Evolutionary conservation across 1,284 basidiomycete species (phyloP), one percentile per base, ranked within the genome.

Genomic region (Moesziomyces aphidis): DNA sequence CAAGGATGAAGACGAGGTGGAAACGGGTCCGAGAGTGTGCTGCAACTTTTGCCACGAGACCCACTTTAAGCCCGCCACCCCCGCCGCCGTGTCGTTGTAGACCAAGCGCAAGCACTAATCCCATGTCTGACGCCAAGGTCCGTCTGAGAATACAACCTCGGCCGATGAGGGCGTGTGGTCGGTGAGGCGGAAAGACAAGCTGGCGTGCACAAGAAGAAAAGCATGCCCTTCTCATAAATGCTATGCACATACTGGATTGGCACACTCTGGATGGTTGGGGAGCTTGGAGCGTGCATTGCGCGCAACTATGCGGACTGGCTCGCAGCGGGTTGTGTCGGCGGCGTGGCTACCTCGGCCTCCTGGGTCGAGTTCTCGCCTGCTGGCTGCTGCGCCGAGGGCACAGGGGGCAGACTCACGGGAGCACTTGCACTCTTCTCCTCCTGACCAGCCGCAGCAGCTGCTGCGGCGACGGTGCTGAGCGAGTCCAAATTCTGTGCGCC

Each of bases 401-500:
- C 39, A 17, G 45, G 22, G 22, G 45, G 45, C 24, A 26, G 13
- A 22, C 7, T 22, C 5, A 47, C 24, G 11, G 45, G 2, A 1
- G 45, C 17, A 13, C n/a, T 21, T 28, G 26, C 26, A n/a, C n/a
- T 22, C 24, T 26, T 13, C 22, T 47, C 21, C 8, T 13, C 45
- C 45, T 22, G 45, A 11, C 49, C n/a, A 17, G 48, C 59, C 0
- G 59, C 78, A 4, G 78, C 78, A 5, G 78, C 78, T 4, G 76
- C 78, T 4, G 78, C 78, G 4, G 74, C 78, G 2, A 76, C 78
- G 3, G 78, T 76, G 50, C 76, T 78, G 42, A 80, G 57, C 11
- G 68, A 70, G 45, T 77, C 78, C 48, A 80, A 58, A 50, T 69
- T 76, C 55, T 78, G 70, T 22, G 54, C 59, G 17, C 66, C 48